Percentiles rank a stretch among this genome's conserved stretches.
Evolutionary conservation across 2,329 filamentous ascomycete genomes (phyloP).

Genomic region (Diaporthe sp.): DNA sequence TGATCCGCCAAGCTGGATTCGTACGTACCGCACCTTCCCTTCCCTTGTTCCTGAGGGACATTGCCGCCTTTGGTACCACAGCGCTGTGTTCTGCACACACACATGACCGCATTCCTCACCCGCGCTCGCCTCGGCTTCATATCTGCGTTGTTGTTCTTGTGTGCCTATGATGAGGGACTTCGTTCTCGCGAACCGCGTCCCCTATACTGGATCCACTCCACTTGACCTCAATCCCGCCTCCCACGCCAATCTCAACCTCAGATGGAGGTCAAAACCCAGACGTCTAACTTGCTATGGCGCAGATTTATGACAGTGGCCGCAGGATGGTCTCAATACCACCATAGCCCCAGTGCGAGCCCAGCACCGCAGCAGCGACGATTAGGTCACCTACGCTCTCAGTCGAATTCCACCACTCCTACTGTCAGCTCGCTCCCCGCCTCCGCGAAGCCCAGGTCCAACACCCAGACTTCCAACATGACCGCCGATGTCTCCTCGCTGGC

Average conservation of each 20-base stretch:
- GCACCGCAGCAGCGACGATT: conserved; percentile 51
- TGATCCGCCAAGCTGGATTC: conserved; percentile 42
- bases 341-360: conserved; percentile 50
- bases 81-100: background rate
- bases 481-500: conserved; percentile 44
- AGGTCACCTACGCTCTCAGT: conserved; percentile 67
- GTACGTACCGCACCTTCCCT: conserved; percentile 37
- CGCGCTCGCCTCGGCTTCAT: background rate
- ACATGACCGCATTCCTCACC: conserved; percentile 6
- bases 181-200: conserved; percentile 9
- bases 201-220: conserved; percentile 29
- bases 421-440: conserved; percentile 53
- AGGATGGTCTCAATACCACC: conserved; percentile 64
- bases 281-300: conserved; percentile 41
- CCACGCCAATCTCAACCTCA: background rate
- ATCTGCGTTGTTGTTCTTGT: background rate
- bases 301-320: conserved; percentile 67
- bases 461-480: conserved; percentile 56
- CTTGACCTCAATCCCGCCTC: background rate
- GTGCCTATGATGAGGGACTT: background rate
- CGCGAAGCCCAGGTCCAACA: conserved; percentile 56
- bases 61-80: background rate
- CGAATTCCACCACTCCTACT: conserved; percentile 62
- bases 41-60: background rate
- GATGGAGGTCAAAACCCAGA: conserved; percentile 38